Evolutionary conservation across 768 basidiomycete species (phyloP), one percentile per base, ranked within the genome.

Genomic region (Lactarius pseudohatsudake): DNA sequence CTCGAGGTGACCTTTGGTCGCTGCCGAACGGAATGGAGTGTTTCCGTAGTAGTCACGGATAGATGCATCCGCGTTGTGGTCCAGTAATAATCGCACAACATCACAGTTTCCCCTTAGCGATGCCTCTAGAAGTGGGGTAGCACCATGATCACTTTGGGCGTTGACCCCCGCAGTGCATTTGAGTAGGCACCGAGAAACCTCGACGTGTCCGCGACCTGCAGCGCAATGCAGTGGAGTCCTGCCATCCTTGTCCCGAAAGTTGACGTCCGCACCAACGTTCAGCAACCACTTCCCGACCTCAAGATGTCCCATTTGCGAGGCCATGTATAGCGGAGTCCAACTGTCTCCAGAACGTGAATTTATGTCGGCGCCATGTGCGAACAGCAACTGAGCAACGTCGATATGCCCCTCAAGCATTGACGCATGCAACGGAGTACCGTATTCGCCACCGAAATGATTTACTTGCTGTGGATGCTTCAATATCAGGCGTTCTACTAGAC

Each of bases 21-120:
- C 26, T 26, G 26, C 26, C 26, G 26, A 26, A 1, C 26, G 50
- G 22, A 53, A 22, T 3, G 22, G 22, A 6, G 50, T 53, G 13
- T 1, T 9, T n/a, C 43, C 43, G 43, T 9, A 9, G 20, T 9
- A 18, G 18, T n/a, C 20, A 20, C 20, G 2, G 2, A n/a, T 0
- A 20, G 8, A 20, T 9, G 18, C 7, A 45, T 45, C 20, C 43
- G 43, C 43, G 0, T 45, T 45, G 10, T 22, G 45, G 8, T n/a
- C n/a, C 10, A 47, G 45, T 10, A 47, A 47, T 47, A 47, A 22
- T 9, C 9, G 20, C 3, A 22, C 20, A 3, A 47, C 3, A n/a
- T 47, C n/a, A 11, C 0, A 0, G 10, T 22, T 0, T 4, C 45
- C n/a, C 10, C 4, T n/a, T 3, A 10, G 20, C 10, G 10, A n/a